Evolutionary conservation across 2,329 filamentous ascomycete species (phyloP), one percentile per base, ranked within the genome.

Genomic region (Aureobasidium mangrovei): DNA sequence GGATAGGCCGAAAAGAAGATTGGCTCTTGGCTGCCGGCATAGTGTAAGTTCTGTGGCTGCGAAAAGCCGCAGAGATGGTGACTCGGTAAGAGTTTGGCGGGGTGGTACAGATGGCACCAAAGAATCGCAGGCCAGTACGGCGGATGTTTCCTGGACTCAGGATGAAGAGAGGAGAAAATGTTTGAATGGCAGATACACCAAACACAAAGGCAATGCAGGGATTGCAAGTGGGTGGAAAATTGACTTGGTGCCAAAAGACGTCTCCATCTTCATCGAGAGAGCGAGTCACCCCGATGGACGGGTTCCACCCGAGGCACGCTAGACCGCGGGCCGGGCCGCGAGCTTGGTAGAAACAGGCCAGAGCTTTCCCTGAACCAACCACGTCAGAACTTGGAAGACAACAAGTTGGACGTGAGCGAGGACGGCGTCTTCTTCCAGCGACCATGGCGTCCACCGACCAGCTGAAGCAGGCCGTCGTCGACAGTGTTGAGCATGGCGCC

Each of bases 1-100:
- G 89, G 46, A 95, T 77, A 63, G 84, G 86, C 68, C 84, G 88
- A 72, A 97, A 97, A 64, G 84, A 80, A 3, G 72, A 67, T 53
- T 66, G 36, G 2, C 12, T n/a, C 38, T 42, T 56, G n/a, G 48
- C 42, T 38, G 47, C 55, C 24, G 55, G 55, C 55, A 56, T 56
- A 6, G 1, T 53, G 40, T 18, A 35, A 29, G 18, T 31, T 28
- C 9, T 38, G 45, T 27, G 27, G 35, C 38, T 36, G 36, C 43
- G n/a, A 12, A 32, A 41, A 42, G 44, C 44, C 27, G 36, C 35
- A 32, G 12, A 4, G 24, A 9, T 42, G 26, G 10, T 26, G 8
- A 29, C 10, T 38, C 29, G 31, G 33, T 39, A 33, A 44, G 41
- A 45, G 28, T 53, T 53, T 53, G 32, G 41, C 27, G 41, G 10